Percentiles rank a stretch among this genome's conserved stretches.
Evolutionary conservation across 1,284 basidiomycete species (phyloP).

Genomic region (Coniophora puteana): DNA sequence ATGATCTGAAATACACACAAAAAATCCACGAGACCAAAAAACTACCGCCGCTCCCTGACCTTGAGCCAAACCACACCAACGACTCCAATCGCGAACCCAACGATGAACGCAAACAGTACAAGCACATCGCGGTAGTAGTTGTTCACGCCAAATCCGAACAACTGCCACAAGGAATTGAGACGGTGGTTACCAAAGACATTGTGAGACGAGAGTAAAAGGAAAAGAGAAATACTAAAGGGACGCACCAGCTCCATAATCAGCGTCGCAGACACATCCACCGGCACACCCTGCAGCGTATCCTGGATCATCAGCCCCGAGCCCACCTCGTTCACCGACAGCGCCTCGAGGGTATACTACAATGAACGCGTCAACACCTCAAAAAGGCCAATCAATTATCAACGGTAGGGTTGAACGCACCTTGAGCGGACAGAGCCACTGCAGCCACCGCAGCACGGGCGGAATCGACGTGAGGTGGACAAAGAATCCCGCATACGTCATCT

Average conservation of each 20-base stretch:
- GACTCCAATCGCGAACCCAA: conserved; percentile 67
- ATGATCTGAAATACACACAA: no score
- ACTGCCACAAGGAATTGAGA: conserved; percentile 28
- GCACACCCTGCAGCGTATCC: conserved; percentile 78
- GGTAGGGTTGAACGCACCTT: conserved; percentile 29
- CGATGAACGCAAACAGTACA: conserved; percentile 80
- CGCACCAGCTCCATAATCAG: conserved; percentile 80
- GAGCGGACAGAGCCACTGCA: conserved; percentile 73
- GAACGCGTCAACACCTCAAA: neutral
- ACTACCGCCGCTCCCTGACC: conserved; percentile 72
- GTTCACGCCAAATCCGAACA: conserved; percentile 78
- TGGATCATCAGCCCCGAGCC: conserved; percentile 79
- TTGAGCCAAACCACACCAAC: conserved; percentile 72
- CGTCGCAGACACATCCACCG: conserved; percentile 71
- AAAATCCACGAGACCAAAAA: no score
- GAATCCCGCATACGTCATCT: conserved; percentile 85
- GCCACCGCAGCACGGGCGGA: conserved; percentile 81
- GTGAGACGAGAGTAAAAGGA: neutral
- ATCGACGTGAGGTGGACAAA: conserved; percentile 81
- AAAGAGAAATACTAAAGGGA: conserved; percentile 15
- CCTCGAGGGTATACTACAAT: conserved; percentile 74
- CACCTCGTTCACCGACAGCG: conserved; percentile 86
- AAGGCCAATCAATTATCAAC: no score
- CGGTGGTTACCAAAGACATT: neutral
- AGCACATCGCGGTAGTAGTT: conserved; percentile 86